phyloP scores from a whole-genome alignment of 2,329 filamentous ascomycete species.

The Truncatella angustata region DNA sequence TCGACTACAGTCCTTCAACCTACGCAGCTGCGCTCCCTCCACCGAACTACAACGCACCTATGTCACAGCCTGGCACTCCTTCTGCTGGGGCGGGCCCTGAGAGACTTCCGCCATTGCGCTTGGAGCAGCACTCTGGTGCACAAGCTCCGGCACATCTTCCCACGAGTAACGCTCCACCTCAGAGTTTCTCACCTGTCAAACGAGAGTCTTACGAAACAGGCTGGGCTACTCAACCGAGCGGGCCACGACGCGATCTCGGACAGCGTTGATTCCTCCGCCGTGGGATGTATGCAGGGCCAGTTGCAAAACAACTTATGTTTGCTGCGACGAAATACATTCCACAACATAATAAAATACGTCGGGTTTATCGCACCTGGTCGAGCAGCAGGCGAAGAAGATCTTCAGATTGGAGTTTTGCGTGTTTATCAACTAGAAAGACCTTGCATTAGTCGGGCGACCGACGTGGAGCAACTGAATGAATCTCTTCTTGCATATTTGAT shows the following conservation, averaged over 20 bases:
- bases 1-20: slow-evolving; percentile 38
- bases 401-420: background rate
- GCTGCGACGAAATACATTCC: too few species aligned
- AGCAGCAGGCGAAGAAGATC: background rate
- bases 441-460: slow-evolving; percentile 9
- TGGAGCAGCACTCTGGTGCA: slow-evolving; percentile 35
- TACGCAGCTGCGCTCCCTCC: slow-evolving; percentile 41
- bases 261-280: background rate
- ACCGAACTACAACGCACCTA: slow-evolving; percentile 31
- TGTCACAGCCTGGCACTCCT: slow-evolving; percentile 30
- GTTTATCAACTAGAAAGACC: slow-evolving; percentile 4
- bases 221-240: slow-evolving; percentile 31
- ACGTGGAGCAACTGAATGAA: background rate
- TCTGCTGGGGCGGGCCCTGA: slow-evolving; percentile 31
- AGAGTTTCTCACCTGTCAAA: slow-evolving; percentile 25
- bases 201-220: slow-evolving; percentile 36
- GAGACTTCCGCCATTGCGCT: slow-evolving; percentile 47
- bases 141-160: slow-evolving; percentile 20
- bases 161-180: slow-evolving; percentile 19
- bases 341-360: too few species aligned
- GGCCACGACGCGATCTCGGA: slow-evolving; percentile 2
- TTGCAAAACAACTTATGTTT: too few species aligned
- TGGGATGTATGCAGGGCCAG: too few species aligned
- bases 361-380: background rate
- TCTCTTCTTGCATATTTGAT: too few species aligned